These are phyloP conservation scores for Ceratocystis albifundus DNA, from an alignment of 2,329 filamentous ascomycete species.

Conservation along the genomic window DNA sequence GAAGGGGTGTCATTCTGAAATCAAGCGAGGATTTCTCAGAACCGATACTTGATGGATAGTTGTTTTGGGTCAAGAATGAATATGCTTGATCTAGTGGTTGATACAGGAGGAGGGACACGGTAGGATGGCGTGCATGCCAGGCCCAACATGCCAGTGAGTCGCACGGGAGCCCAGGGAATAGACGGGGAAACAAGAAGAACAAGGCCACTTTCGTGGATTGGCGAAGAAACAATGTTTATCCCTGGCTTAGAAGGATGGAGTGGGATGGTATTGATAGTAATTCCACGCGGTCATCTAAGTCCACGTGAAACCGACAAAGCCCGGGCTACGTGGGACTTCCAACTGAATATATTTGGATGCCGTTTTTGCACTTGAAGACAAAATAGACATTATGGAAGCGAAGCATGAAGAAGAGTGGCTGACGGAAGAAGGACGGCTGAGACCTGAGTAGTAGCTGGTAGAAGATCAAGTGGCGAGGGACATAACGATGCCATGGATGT, in stretches of 20 bases:
- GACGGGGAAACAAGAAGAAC: background rate
- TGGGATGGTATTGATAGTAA: background rate
- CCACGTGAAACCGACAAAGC: background rate
- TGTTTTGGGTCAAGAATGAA: slow-evolving; percentile 5
- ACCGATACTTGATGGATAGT: background rate
- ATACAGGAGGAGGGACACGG: background rate
- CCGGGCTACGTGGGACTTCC: background rate
- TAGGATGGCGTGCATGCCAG: slow-evolving; percentile 8
- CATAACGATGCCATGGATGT: no score
- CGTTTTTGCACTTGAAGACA: no score
- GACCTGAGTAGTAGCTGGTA: background rate
- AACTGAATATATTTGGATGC: background rate
- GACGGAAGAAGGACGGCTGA: background rate
- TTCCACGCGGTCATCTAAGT: background rate
- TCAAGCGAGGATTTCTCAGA: slow-evolving; percentile 10
- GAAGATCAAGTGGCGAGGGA: background rate
- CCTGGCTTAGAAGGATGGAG: background rate
- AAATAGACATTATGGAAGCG: no score
- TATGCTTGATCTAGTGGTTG: background rate
- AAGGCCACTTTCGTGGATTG: background rate
- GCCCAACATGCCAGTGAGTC: background rate
- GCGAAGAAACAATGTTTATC: background rate
- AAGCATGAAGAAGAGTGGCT: background rate
- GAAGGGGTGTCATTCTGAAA: slow-evolving; percentile 1
- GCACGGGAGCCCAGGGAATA: background rate